Percentiles rank a stretch among this genome's conserved stretches.
These are phyloP conservation scores for Epichloe typhina DNA, from an alignment of 2,329 filamentous ascomycete species.

Conservation along the genomic window DNA sequence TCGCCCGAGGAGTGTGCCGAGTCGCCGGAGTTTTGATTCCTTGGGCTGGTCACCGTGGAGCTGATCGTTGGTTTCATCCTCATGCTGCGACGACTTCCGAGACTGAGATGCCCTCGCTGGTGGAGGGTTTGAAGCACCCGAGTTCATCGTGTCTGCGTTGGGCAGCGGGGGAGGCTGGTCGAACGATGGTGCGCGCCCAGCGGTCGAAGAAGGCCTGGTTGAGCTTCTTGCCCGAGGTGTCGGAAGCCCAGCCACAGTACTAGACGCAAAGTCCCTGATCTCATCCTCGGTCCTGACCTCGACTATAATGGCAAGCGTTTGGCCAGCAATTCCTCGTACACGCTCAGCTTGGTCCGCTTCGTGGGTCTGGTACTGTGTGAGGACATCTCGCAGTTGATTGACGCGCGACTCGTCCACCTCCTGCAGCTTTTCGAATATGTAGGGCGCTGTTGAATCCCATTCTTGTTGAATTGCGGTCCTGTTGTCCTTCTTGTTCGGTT, in stretches of 20 bases:
- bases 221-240: constrained; percentile 25
- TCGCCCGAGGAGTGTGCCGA: constrained; percentile 55
- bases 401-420: constrained; percentile 78
- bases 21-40: constrained; percentile 46
- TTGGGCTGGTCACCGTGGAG: constrained; percentile 6
- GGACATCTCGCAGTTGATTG: constrained; percentile 77
- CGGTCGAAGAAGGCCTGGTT: constrained; percentile 26
- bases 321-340: constrained; percentile 59
- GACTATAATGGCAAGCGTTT: constrained; percentile 67
- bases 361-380: constrained; percentile 88
- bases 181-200: constrained; percentile 5
- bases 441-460: constrained; percentile 91
- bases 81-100: constrained; percentile 3
- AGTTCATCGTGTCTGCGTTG: background rate
- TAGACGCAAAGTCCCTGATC: constrained; percentile 56
- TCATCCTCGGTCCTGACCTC: constrained; percentile 81
- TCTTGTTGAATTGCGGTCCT: constrained; percentile 70
- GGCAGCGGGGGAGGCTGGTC: constrained; percentile 3
- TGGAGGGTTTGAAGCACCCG: constrained; percentile 2
- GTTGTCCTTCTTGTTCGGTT: constrained; percentile 64
- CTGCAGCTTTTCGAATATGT: constrained; percentile 86
- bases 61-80: constrained; percentile 5
- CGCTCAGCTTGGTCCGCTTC: constrained; percentile 79
- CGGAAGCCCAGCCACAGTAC: constrained; percentile 27
- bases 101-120: constrained; percentile 2